Conservation (phyloP, 805 yeast genomes). For the Kuraishia cidri region DNA sequence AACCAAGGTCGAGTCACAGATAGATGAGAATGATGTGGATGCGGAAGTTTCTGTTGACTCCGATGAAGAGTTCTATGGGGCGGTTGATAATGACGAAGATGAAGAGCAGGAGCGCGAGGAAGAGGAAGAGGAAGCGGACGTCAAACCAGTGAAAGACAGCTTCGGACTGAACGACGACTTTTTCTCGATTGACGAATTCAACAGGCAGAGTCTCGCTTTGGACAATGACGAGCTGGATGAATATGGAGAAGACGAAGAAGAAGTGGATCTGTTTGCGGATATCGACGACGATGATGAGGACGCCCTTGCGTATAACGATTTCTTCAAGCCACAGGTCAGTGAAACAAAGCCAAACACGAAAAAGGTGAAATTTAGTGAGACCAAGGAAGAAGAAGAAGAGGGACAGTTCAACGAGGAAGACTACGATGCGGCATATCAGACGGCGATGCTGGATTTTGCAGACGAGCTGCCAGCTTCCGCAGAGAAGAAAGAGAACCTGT, state of each 20-base stretch:
- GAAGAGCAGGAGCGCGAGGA: slow-evolving; percentile 19
- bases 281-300: slow-evolving; percentile 30
- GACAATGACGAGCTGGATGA: slow-evolving; percentile 36
- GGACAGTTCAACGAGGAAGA: slow-evolving; percentile 45
- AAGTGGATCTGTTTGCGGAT: slow-evolving; percentile 33
- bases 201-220: slow-evolving; percentile 59
- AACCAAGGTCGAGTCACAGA: no score
- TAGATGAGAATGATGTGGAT: slow-evolving; percentile 23
- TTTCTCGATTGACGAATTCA: slow-evolving; percentile 80
- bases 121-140: slow-evolving; percentile 12
- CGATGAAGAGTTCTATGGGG: slow-evolving; percentile 14
- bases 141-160: slow-evolving; percentile 30
- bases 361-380: slow-evolving; percentile 2
- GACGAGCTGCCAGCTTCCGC: slow-evolving; percentile 27
- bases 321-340: slow-evolving; percentile 24
- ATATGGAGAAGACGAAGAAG: slow-evolving; percentile 34
- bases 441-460: slow-evolving; percentile 57
- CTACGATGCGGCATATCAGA: slow-evolving; percentile 48
- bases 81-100: slow-evolving; percentile 16
- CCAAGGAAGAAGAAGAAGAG: slow-evolving; percentile 6
- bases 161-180: slow-evolving; percentile 76
- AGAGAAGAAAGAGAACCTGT: slow-evolving; percentile 32
- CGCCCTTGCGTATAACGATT: slow-evolving; percentile 55
- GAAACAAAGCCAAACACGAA: slow-evolving; percentile 13
- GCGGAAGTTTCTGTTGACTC: slow-evolving; percentile 27